Conservation (phyloP, 106 monocot species). For the Vanilla planifolia region DNA sequence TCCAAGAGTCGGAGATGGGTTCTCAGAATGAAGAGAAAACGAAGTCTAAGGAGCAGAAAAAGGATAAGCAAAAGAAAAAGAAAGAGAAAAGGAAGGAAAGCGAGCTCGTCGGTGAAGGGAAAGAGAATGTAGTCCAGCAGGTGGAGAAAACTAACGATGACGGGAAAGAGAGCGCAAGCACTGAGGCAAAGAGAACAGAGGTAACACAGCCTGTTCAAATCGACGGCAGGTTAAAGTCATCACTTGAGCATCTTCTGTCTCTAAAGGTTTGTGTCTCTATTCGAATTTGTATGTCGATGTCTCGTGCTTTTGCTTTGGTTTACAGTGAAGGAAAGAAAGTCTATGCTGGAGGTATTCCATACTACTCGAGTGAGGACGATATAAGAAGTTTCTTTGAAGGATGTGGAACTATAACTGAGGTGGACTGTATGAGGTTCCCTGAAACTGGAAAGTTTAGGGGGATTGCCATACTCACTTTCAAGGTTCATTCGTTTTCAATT, state of each 20-base stretch:
- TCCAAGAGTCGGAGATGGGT: conserved; percentile 10
- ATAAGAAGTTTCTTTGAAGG: conserved; percentile 89
- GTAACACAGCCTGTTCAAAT: neutral
- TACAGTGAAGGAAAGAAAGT: conserved; percentile 76
- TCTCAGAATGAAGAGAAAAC: conserved; percentile 6
- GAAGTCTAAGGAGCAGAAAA: conserved; percentile 13
- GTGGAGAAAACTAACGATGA: too few species aligned
- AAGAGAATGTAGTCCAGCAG: conserved; percentile 7
- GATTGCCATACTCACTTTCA: conserved; percentile 87
- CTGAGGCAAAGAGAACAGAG: neutral
- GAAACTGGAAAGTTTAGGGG: conserved; percentile 97
- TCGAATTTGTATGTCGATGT: neutral
- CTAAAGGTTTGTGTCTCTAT: neutral
- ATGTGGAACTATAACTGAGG: conserved; percentile 74
- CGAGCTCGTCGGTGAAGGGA: conserved; percentile 6
- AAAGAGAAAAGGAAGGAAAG: conserved; percentile 11
- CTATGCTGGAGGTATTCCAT: conserved; percentile 98
- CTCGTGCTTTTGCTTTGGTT: conserved; percentile 1
- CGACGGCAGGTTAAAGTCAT: conserved; percentile 23
- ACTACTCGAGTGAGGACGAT: conserved; percentile 93
- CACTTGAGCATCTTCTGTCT: neutral
- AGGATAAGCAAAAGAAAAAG: conserved; percentile 18
- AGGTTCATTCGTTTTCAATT: too few species aligned
- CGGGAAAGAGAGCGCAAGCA: neutral
- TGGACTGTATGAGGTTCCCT: conserved; percentile 95